Conservation (phyloP, 495 filamentous ascomycete genomes). For the Tuber aestivum region DNA sequence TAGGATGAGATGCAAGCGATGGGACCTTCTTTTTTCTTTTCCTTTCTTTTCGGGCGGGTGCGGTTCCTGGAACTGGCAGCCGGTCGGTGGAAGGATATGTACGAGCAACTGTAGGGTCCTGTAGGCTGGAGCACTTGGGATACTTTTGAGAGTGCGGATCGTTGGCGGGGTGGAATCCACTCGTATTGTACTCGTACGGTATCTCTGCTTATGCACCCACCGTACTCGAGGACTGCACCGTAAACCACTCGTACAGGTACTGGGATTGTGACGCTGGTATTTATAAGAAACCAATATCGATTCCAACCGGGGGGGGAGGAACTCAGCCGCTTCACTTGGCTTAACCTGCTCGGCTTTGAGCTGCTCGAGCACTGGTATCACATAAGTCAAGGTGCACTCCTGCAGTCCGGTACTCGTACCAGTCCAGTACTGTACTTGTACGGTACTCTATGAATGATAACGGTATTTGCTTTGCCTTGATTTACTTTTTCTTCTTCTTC, state of each 20-base stretch:
- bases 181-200: no score
- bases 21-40: neutral
- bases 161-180: neutral
- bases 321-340: neutral
- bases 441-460: no score
- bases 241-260: no score
- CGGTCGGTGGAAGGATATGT: neutral
- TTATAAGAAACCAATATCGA: neutral
- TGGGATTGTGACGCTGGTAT: neutral
- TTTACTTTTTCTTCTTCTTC: neutral
- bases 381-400: no score
- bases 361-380: neutral
- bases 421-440: neutral
- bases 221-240: no score
- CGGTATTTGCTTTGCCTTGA: neutral
- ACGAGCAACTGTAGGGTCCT: no score
- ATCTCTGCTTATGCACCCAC: no score
- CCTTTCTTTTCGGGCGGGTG: neutral
- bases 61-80: neutral
- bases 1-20: neutral
- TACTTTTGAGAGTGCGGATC: neutral
- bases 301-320: no score
- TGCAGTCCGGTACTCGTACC: no score
- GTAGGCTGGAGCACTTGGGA: neutral
- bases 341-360: neutral